These are phyloP conservation scores for Candida gigantensis DNA, from an alignment of 1,139 yeast genomes.

Conservation along the genomic window DNA sequence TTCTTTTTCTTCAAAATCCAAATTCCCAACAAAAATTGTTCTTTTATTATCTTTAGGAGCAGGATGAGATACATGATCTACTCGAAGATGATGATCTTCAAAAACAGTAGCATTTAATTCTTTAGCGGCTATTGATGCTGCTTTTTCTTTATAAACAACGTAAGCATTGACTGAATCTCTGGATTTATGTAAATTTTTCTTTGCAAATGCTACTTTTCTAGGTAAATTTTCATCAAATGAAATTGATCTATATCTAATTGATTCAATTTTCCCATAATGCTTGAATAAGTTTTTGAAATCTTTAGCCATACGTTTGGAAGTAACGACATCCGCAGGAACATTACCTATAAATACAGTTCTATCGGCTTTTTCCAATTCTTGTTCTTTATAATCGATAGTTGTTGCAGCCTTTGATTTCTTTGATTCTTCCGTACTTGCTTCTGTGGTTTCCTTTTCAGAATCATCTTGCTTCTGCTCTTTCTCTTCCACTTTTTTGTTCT, in stretches of 20 bases:
- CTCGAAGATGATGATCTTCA: slow-evolving; percentile 75
- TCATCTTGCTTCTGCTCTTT: slow-evolving; percentile 21
- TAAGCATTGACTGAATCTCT: slow-evolving; percentile 88
- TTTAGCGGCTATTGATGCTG: slow-evolving; percentile 53
- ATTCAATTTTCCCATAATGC: slow-evolving; percentile 60
- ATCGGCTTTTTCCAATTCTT: slow-evolving; percentile 81
- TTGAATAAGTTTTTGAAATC: slow-evolving; percentile 63
- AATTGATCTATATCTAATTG: slow-evolving; percentile 88
- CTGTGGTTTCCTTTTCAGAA: slow-evolving; percentile 12
- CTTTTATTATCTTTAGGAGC: slow-evolving; percentile 80
- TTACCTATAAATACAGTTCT: slow-evolving; percentile 91
- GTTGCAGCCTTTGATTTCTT: slow-evolving; percentile 35
- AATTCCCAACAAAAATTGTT: slow-evolving; percentile 89
- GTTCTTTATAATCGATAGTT: slow-evolving; percentile 56
- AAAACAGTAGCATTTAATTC: slow-evolving; percentile 68
- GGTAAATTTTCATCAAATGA: slow-evolving; percentile 89
- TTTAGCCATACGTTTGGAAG: slow-evolving; percentile 62
- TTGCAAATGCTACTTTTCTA: slow-evolving; percentile 86
- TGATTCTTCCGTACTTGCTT: slow-evolving; percentile 1
- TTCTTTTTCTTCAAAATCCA: slow-evolving; percentile 90
- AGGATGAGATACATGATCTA: slow-evolving; percentile 92
- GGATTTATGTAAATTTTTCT: slow-evolving; percentile 72
- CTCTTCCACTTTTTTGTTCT: slow-evolving; percentile 24
- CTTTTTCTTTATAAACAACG: slow-evolving; percentile 64
- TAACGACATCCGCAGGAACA: slow-evolving; percentile 64